These are phyloP conservation scores for Cutaneotrichosporon dermatis DNA, from an alignment of 1,284 basidiomycete genomes.

Conservation along the genomic window DNA sequence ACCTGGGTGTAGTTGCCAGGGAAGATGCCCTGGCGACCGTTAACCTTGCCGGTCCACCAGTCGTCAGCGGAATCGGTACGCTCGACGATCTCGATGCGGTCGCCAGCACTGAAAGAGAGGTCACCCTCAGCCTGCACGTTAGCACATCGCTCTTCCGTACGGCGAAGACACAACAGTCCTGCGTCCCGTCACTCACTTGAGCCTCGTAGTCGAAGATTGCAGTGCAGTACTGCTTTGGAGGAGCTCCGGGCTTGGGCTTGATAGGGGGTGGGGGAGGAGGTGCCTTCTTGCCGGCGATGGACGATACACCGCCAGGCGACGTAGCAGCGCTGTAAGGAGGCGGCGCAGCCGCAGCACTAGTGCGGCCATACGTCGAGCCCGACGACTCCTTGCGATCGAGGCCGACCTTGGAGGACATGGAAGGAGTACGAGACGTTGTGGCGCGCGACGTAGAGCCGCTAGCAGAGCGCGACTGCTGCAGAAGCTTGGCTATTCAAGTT, in stretches of 20 bases:
- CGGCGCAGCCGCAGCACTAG: constrained; percentile 30
- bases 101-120: constrained; percentile 82
- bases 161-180: constrained; percentile 7
- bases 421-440: constrained; percentile 39
- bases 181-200: constrained; percentile 52
- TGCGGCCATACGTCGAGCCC: constrained; percentile 43
- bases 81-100: constrained; percentile 87
- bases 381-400: constrained; percentile 47
- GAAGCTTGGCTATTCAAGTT: constrained; percentile 23
- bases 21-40: constrained; percentile 85
- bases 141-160: too few relatives aligned
- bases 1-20: constrained; percentile 62
- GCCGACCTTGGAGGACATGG: constrained; percentile 45
- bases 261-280: constrained; percentile 81
- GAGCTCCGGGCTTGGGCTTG: constrained; percentile 67
- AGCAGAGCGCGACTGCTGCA: constrained; percentile 18
- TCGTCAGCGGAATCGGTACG: constrained; percentile 80
- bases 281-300: constrained; percentile 61
- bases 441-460: not conserved
- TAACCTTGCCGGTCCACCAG: constrained; percentile 94
- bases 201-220: constrained; percentile 95
- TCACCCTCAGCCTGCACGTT: constrained; percentile 76
- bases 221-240: constrained; percentile 67
- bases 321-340: constrained; percentile 41
- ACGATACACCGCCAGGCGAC: constrained; percentile 40